Conservation (phyloP, 768 basidiomycete species). For the Tylopilus felleus region DNA sequence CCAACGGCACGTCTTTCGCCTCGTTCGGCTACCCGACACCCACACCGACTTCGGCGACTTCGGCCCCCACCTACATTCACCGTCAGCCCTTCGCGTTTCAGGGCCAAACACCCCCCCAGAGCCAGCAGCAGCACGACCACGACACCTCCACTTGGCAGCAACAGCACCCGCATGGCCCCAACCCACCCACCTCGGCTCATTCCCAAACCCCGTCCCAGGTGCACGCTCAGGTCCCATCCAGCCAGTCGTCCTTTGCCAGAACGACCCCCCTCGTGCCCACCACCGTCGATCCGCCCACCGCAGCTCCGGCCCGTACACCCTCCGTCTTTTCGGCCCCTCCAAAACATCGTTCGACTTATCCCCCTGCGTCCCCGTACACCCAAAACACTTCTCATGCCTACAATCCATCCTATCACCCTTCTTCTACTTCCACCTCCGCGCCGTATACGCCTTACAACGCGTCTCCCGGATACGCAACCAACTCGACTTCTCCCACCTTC, state of each 20-base stretch:
- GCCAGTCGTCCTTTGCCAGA: slow-evolving; percentile 24
- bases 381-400: slow-evolving; percentile 17
- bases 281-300: slow-evolving; percentile 20
- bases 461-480: slow-evolving; percentile 19
- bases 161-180: slow-evolving; percentile 18
- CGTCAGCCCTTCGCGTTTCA: slow-evolving; percentile 23
- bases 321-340: slow-evolving; percentile 15
- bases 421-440: slow-evolving; percentile 18
- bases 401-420: slow-evolving; percentile 9
- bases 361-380: slow-evolving; percentile 20
- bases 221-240: slow-evolving; percentile 9
- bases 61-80: slow-evolving; percentile 18
- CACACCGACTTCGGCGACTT: slow-evolving; percentile 21
- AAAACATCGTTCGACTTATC: slow-evolving; percentile 22
- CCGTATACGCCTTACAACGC: slow-evolving; percentile 21
- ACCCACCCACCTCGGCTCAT: slow-evolving; percentile 10
- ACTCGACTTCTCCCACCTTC: slow-evolving; percentile 25
- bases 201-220: slow-evolving; percentile 20
- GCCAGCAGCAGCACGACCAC: slow-evolving; percentile 21
- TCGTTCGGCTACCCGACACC: slow-evolving; percentile 23
- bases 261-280: slow-evolving; percentile 30
- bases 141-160: slow-evolving; percentile 21
- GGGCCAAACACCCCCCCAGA: slow-evolving; percentile 13
- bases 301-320: slow-evolving; percentile 5
- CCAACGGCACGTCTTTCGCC: slow-evolving; percentile 18